These are phyloP conservation scores for Yarrowia sp. DNA, from an alignment of 805 yeast species.

Conservation along the genomic window DNA sequence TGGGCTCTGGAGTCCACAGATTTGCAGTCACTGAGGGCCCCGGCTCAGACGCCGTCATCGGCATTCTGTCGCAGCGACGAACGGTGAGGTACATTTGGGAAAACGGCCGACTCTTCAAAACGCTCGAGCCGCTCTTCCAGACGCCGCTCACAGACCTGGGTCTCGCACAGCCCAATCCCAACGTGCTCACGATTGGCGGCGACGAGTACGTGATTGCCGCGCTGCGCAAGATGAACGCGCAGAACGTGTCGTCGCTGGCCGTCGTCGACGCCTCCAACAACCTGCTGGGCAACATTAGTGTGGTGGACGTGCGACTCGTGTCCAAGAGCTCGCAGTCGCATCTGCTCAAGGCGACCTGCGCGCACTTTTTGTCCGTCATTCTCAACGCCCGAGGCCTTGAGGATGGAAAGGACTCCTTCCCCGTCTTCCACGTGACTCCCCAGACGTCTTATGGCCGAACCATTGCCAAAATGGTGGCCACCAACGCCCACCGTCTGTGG, in stretches of 20 bases:
- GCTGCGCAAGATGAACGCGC: constrained; percentile 74
- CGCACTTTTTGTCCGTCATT: constrained; percentile 83
- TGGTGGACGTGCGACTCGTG: constrained; percentile 87
- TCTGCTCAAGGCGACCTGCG: constrained; percentile 73
- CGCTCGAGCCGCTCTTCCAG: constrained; percentile 70
- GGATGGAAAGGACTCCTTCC: constrained; percentile 94
- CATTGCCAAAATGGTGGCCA: constrained; percentile 91
- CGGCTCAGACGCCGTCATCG: constrained; percentile 58
- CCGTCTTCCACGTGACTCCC: constrained; percentile 87
- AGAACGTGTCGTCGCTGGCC: constrained; percentile 85
- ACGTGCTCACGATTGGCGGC: constrained; percentile 78
- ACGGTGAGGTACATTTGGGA: constrained; percentile 85
- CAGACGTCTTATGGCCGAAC: constrained; percentile 80
- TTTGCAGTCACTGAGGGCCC: constrained; percentile 66
- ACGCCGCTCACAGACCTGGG: constrained; percentile 65
- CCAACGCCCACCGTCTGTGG: constrained; percentile 76
- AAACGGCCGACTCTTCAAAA: constrained; percentile 80
- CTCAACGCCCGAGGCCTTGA: constrained; percentile 84
- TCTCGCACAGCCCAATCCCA: constrained; percentile 57
- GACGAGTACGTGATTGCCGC: constrained; percentile 88
- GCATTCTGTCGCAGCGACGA: constrained; percentile 88
- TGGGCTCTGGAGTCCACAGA: constrained; percentile 96
- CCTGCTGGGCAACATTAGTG: constrained; percentile 86
- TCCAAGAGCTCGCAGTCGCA: constrained; percentile 85
- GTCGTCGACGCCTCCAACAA: constrained; percentile 77